A percentile compares a stretch with the other conserved stretches of the same genome.
Evolutionary conservation across 139 green algal species (phyloP).

Genomic region (Chlorella sp.): DNA sequence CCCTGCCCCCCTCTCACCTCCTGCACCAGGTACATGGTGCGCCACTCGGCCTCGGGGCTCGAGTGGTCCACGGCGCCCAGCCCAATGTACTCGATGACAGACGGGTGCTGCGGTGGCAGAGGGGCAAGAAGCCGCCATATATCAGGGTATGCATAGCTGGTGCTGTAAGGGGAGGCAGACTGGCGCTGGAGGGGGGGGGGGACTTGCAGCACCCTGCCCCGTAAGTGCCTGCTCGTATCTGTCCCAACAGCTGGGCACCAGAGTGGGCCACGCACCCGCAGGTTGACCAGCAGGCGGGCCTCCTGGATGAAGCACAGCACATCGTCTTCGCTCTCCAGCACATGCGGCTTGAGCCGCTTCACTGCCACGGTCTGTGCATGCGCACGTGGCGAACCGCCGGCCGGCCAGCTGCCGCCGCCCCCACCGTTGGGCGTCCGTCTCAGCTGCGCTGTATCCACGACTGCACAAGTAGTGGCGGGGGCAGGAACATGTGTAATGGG

Average conservation of each 20-base stretch:
- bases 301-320: constrained; percentile 4
- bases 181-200: too few relatives aligned
- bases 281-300: constrained; percentile 15
- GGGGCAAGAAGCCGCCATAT: too few relatives aligned
- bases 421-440: neutral
- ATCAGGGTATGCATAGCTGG: too few relatives aligned
- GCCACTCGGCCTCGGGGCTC: constrained; percentile 12
- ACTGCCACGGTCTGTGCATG: neutral
- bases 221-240: too few relatives aligned
- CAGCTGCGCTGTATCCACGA: constrained; percentile 7
- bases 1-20: constrained; percentile 8
- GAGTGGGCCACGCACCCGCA: neutral
- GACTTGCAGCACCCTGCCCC: too few relatives aligned
- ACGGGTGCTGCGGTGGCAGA: neutral
- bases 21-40: constrained; percentile 28
- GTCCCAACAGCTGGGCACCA: too few relatives aligned
- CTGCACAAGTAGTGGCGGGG: neutral
- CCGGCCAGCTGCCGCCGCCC: neutral
- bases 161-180: too few relatives aligned
- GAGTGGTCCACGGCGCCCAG: constrained; percentile 9
- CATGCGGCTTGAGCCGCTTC: constrained; percentile 13
- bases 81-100: constrained; percentile 16
- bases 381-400: neutral
- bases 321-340: neutral
- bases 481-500: neutral